Percentiles rank a stretch among this genome's conserved stretches.
Conservation (phyloP, 768 basidiomycete genomes). For the Pleurotus salmoneostramineus region DNA sequence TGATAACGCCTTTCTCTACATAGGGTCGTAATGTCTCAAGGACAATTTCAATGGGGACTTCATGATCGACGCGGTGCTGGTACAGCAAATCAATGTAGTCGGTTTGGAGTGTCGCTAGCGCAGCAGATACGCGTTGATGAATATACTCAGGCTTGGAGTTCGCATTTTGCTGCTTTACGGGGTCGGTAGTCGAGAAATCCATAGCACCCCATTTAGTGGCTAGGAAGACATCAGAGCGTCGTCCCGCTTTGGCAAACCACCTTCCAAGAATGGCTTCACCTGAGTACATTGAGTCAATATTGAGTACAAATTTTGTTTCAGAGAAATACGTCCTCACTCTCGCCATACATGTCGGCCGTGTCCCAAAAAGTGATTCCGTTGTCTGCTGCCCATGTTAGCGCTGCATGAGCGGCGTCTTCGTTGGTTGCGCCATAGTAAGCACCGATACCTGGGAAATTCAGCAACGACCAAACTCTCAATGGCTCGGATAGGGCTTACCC, state of each 20-base stretch:
- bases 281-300: background rate
- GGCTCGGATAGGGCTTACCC: slow-evolving; percentile 11
- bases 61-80: slow-evolving; percentile 27
- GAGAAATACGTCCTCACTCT: slow-evolving; percentile 7
- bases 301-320: background rate
- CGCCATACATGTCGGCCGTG: slow-evolving; percentile 17
- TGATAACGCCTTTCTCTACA: slow-evolving; percentile 25
- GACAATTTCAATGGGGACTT: slow-evolving; percentile 26
- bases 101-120: slow-evolving; percentile 14
- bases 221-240: slow-evolving; percentile 20
- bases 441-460: slow-evolving; percentile 15
- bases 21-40: slow-evolving; percentile 28
- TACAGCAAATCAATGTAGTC: slow-evolving; percentile 23
- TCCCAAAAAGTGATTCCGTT: slow-evolving; percentile 20
- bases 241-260: slow-evolving; percentile 20
- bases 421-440: slow-evolving; percentile 20
- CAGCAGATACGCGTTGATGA: slow-evolving; percentile 10
- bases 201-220: slow-evolving; percentile 22
- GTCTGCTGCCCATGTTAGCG: slow-evolving; percentile 18
- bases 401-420: slow-evolving; percentile 13
- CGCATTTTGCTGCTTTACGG: background rate
- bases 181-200: slow-evolving; percentile 12
- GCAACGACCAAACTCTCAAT: background rate
- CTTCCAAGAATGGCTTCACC: slow-evolving; percentile 18
- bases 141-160: slow-evolving; percentile 17